phyloP scores from a whole-genome alignment of 148 eudicot genomes.

The Bassia scoparia region DNA sequence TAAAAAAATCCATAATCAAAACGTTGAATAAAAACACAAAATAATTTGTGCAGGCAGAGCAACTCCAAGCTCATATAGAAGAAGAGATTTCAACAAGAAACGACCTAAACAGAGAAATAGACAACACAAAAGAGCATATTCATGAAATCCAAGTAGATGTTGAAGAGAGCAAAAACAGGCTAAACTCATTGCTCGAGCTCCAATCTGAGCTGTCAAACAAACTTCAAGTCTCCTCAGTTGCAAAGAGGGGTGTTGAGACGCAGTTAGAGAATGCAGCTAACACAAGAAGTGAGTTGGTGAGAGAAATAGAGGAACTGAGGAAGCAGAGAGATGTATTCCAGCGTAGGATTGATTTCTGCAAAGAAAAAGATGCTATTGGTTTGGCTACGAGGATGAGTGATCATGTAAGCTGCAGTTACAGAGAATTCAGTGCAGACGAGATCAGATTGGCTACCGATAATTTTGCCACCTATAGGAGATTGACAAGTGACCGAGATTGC shows the following conservation, averaged over 20 bases:
- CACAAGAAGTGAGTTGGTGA: conserved; percentile 41
- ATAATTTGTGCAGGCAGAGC: conserved; percentile 41
- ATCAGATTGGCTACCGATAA: conserved; percentile 56
- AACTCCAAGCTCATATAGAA: conserved; percentile 38
- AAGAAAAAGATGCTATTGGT: conserved; percentile 70
- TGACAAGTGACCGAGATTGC: conserved; percentile 46
- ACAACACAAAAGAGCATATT: conserved; percentile 45
- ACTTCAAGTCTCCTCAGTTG: conserved; percentile 40
- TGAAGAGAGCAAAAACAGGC: conserved; percentile 52
- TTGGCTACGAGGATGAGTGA: conserved; percentile 36
- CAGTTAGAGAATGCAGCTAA: conserved; percentile 44
- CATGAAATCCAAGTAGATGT: conserved; percentile 44
- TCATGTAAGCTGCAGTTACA: conserved; percentile 36
- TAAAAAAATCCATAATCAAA: background rate
- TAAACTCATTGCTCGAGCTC: conserved; percentile 50
- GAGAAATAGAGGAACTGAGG: conserved; percentile 64
- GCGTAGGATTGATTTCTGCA: conserved; percentile 68
- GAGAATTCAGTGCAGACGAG: conserved; percentile 55
- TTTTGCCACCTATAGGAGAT: conserved; percentile 44
- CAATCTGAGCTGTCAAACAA: conserved; percentile 60
- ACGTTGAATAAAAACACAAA: background rate
- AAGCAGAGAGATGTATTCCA: conserved; percentile 58
- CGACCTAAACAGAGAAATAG: conserved; percentile 46
- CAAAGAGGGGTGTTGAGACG: conserved; percentile 40
- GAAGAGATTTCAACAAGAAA: conserved; percentile 40